These are phyloP conservation scores for Corchorus olitorius DNA, from an alignment of 345 rosid genomes.

Conservation along the genomic window DNA sequence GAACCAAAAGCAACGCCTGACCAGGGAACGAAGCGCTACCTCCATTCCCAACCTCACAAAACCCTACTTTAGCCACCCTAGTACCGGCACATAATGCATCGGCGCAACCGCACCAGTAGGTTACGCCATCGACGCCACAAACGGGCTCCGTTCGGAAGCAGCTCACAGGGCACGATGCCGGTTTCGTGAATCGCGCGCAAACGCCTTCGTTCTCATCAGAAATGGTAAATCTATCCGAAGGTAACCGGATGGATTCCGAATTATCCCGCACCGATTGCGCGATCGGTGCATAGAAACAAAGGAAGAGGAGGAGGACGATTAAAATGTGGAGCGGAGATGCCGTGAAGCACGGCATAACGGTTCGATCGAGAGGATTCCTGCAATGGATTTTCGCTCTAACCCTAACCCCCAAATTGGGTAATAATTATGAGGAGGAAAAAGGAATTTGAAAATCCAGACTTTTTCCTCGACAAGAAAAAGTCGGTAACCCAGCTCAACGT, in stretches of 20 bases:
- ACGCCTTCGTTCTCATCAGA: constrained; percentile 35
- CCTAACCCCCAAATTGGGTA: constrained; percentile 20
- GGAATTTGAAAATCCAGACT: not conserved
- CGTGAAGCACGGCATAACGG: constrained; percentile 22
- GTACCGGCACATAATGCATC: constrained; percentile 77
- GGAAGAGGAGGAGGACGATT: constrained; percentile 5
- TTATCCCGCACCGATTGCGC: constrained; percentile 30
- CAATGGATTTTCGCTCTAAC: not conserved
- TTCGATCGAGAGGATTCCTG: not conserved
- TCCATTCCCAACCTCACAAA: constrained; percentile 74
- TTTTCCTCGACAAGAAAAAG: not conserved
- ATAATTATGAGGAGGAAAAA: not conserved
- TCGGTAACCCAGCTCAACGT: not conserved
- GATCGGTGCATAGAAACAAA: constrained; percentile 28
- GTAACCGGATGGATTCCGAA: constrained; percentile 33
- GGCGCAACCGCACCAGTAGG: constrained; percentile 96
- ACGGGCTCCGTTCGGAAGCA: constrained; percentile 91
- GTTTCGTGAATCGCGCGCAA: constrained; percentile 43
- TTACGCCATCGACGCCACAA: constrained; percentile 81
- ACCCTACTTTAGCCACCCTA: constrained; percentile 64
- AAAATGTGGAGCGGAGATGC: constrained; percentile 19
- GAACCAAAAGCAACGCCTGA: constrained; percentile 86
- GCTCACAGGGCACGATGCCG: constrained; percentile 69
- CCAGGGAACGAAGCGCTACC: constrained; percentile 78
- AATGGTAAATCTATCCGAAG: constrained; percentile 20